Percentiles rank a stretch among this genome's conserved stretches.
Evolutionary conservation across 352 stramenopile species (phyloP).

Genomic region (Pythium angustatum): DNA sequence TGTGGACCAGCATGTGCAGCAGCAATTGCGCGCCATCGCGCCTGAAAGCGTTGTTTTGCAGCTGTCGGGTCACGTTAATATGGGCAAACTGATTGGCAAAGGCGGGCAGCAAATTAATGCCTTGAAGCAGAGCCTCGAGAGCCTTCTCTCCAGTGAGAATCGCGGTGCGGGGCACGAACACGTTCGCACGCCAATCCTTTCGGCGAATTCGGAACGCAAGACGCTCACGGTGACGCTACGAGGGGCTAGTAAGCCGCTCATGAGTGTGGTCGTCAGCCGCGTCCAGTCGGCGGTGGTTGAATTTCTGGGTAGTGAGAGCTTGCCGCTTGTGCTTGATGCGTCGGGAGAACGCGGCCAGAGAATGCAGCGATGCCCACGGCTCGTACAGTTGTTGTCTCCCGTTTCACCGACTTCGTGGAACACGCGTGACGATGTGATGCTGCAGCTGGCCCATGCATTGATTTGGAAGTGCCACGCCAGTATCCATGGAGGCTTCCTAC

Average conservation of each 20-base stretch:
- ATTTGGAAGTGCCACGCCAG: slow-evolving; percentile 22
- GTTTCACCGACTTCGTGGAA: slow-evolving; percentile 18
- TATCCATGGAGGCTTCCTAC: slow-evolving; percentile 30
- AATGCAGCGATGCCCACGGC: slow-evolving; percentile 22
- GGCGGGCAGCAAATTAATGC: slow-evolving; percentile 6
- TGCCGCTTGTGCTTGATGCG: slow-evolving; percentile 17
- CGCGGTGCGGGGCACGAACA: slow-evolving; percentile 12
- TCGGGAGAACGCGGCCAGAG: slow-evolving; percentile 20
- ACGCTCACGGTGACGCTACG: slow-evolving; percentile 14
- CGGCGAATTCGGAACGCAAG: neutral
- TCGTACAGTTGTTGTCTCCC: slow-evolving; percentile 9
- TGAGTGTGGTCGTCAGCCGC: slow-evolving; percentile 23
- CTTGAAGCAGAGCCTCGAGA: slow-evolving; percentile 7
- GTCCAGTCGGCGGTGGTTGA: slow-evolving; percentile 21
- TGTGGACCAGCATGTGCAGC: slow-evolving; percentile 8
- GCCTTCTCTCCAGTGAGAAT: slow-evolving; percentile 14
- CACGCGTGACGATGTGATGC: slow-evolving; percentile 32
- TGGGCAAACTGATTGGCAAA: slow-evolving; percentile 28
- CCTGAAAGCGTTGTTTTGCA: slow-evolving; percentile 16
- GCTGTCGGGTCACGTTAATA: slow-evolving; percentile 16
- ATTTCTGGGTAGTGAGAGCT: slow-evolving; percentile 2
- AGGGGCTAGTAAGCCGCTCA: slow-evolving; percentile 23
- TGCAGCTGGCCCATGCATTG: slow-evolving; percentile 27
- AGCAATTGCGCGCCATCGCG: neutral
- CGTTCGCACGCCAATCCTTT: neutral